These are phyloP conservation scores for Monosporascus sp. DNA, from an alignment of 2,329 filamentous ascomycete species.

Conservation along the genomic window DNA sequence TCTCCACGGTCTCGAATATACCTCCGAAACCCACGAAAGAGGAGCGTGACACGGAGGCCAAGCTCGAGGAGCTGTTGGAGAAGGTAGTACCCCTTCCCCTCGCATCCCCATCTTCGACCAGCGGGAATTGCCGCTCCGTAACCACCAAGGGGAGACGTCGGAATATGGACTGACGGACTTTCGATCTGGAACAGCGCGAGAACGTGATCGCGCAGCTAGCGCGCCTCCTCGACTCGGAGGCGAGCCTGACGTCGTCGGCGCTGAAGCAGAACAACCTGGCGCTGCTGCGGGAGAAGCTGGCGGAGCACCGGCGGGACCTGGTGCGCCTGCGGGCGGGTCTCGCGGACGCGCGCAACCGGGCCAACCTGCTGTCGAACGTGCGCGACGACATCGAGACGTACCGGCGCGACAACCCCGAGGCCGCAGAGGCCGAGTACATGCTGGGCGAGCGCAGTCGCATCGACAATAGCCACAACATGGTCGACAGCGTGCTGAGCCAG, in stretches of 20 bases:
- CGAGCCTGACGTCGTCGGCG: conserved; percentile 77
- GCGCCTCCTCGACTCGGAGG: conserved; percentile 89
- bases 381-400: conserved; percentile 90
- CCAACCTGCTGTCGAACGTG: conserved; percentile 86
- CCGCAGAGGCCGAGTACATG: conserved; percentile 94
- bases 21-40: conserved; percentile 80
- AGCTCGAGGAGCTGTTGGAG: conserved; percentile 78
- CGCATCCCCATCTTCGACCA: conserved; percentile 1
- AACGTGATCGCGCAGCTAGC: conserved; percentile 73
- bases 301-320: conserved; percentile 81
- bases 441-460: conserved; percentile 79
- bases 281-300: conserved; percentile 83
- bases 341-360: conserved; percentile 72
- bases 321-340: conserved; percentile 68
- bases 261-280: conserved; percentile 96
- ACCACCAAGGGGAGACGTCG: no score
- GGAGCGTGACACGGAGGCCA: conserved; percentile 71
- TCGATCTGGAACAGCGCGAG: conserved; percentile 59
- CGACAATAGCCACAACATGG: conserved; percentile 84
- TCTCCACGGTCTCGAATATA: conserved; percentile 72
- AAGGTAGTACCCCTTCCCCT: conserved; percentile 48
- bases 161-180: conserved; percentile 5
- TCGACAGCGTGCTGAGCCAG: conserved; percentile 86
- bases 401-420: conserved; percentile 72
- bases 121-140: no score